phyloP scores from a whole-genome alignment of 805 yeast genomes.

The Pichia insulana region DNA sequence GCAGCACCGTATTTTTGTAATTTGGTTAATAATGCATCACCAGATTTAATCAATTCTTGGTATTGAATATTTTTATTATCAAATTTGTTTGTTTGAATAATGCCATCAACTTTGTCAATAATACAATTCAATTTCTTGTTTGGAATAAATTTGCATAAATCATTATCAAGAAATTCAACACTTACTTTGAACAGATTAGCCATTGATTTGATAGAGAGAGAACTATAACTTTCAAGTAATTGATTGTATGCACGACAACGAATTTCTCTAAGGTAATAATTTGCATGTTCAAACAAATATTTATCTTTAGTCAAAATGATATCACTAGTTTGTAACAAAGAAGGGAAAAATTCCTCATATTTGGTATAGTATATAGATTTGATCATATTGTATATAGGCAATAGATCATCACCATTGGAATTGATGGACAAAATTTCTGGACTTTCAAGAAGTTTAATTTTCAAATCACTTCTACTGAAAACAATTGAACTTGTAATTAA shows the following conservation, averaged over 20 bases:
- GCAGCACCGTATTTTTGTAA: conserved; percentile 97
- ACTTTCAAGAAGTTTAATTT: conserved; percentile 78
- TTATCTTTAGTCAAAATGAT: conserved; percentile 54
- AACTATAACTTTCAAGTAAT: conserved; percentile 86
- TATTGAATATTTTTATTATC: conserved; percentile 94
- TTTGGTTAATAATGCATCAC: conserved; percentile 86
- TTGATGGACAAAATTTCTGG: conserved; percentile 84
- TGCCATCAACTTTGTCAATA: conserved; percentile 90
- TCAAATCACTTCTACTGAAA: conserved; percentile 75
- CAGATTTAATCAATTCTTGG: conserved; percentile 79
- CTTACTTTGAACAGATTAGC: conserved; percentile 89
- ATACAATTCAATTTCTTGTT: conserved; percentile 91
- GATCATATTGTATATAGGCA: conserved; percentile 75
- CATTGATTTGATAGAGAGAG: conserved; percentile 85
- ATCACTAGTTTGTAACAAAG: conserved; percentile 69
- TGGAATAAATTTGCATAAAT: conserved; percentile 84
- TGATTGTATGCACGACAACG: conserved; percentile 93
- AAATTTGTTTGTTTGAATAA: conserved; percentile 91
- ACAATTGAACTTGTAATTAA: conserved; percentile 81
- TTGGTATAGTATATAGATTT: conserved; percentile 85
- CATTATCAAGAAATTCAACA: conserved; percentile 77
- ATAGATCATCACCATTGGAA: conserved; percentile 61
- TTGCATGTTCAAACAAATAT: conserved; percentile 69
- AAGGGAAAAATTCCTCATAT: conserved; percentile 69
- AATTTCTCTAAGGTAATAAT: conserved; percentile 82